These are phyloP conservation scores for Nannochloropsis gaditana DNA, from an alignment of 108 stramenopile genomes.

Conservation along the genomic window DNA sequence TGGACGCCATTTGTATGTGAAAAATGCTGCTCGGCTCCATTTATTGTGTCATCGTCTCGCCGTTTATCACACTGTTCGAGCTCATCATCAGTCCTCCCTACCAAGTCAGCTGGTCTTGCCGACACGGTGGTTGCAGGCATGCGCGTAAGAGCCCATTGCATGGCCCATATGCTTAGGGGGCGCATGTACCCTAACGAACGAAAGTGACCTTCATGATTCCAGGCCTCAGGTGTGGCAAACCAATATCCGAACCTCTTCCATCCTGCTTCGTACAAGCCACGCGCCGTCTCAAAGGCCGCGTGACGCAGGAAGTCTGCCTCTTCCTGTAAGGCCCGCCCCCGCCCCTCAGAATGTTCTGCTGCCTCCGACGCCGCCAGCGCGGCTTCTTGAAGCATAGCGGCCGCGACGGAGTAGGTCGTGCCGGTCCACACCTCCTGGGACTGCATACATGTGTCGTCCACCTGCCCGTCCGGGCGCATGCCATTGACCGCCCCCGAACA, in stretches of 20 bases:
- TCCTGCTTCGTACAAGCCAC: slow-evolving; percentile 40
- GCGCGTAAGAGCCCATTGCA: slow-evolving; percentile 23
- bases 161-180: slow-evolving; percentile 43
- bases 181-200: slow-evolving; percentile 52
- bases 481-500: slow-evolving; percentile 48
- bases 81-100: too few species aligned
- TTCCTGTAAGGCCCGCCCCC: slow-evolving; percentile 8
- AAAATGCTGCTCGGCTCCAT: too few species aligned
- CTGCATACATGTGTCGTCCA: slow-evolving; percentile 48
- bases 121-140: not conserved
- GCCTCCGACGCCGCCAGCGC: not conserved
- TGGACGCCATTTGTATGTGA: too few species aligned
- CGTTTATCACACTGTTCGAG: too few species aligned
- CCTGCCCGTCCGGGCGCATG: slow-evolving; percentile 37
- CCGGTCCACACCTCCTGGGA: slow-evolving; percentile 54
- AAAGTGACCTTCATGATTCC: slow-evolving; percentile 41
- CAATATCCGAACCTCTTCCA: slow-evolving; percentile 51
- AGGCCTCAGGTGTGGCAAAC: slow-evolving; percentile 51
- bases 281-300: slow-evolving; percentile 37
- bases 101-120: too few species aligned
- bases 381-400: slow-evolving; percentile 44
- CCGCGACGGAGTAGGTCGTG: slow-evolving; percentile 46
- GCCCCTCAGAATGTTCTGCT: not conserved
- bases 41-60: too few species aligned
- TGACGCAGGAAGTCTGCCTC: slow-evolving; percentile 23